Conservation (phyloP, 2,329 filamentous ascomycete genomes). For the Fusarium caatingaense region DNA sequence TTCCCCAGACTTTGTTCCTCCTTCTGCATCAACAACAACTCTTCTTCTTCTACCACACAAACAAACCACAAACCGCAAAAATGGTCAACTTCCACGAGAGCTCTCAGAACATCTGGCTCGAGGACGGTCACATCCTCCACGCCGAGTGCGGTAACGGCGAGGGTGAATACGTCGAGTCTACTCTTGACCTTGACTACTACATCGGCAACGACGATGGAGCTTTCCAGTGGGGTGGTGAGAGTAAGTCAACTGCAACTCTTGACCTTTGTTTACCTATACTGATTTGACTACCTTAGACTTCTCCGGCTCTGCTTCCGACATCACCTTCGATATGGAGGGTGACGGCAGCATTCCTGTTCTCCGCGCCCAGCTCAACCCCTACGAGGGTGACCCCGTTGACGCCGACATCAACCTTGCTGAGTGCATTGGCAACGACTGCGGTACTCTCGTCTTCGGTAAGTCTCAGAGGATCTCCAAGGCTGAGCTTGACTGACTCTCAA, state of each 20-base stretch:
- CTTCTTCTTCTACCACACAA: background rate
- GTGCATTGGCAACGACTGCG: conserved; percentile 64
- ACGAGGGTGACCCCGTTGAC: conserved; percentile 55
- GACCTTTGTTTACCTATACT: background rate
- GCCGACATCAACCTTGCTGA: conserved; percentile 67
- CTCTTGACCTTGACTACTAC: conserved; percentile 61
- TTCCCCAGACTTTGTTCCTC: background rate
- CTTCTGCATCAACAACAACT: background rate
- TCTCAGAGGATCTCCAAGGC: background rate
- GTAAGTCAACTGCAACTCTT: conserved; percentile 23
- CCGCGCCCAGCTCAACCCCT: conserved; percentile 59
- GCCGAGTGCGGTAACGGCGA: conserved; percentile 55
- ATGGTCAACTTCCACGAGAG: conserved; percentile 60
- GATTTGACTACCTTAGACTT: conserved; percentile 51
- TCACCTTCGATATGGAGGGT: conserved; percentile 63
- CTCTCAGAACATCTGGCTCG: conserved; percentile 59
- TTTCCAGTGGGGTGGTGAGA: conserved; percentile 59
- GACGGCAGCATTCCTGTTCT: conserved; percentile 63
- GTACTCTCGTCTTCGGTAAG: conserved; percentile 46
- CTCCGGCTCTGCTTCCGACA: conserved; percentile 57
- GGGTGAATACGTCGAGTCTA: conserved; percentile 57
- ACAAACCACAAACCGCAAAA: background rate
- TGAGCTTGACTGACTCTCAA: background rate
- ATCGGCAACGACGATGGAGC: conserved; percentile 64
- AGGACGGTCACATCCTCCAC: conserved; percentile 62